Base-by-base conservation (phyloP, 225 moss, liverwort and hornwort genomes). In the Anthoceros angustus region DNA sequence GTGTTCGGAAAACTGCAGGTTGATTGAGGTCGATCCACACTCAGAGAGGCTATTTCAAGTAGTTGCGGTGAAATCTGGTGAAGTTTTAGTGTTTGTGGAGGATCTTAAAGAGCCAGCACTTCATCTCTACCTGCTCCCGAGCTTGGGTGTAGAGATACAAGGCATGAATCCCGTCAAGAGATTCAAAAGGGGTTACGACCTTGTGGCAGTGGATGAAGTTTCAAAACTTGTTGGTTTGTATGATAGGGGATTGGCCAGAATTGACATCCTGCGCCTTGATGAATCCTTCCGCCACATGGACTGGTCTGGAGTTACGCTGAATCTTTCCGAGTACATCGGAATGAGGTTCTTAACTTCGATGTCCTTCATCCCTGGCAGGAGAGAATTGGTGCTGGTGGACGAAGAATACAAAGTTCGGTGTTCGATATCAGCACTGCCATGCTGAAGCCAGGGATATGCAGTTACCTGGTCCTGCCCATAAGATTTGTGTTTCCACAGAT, bases 341-440 rank as follows among this genome's bases (percentile, higher is more conserved):
- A 72, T 66, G n/a, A 25, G 66, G 0, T 38, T 41, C 26, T n/a
- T 84, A 11, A 63, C 39, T 7, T 87, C 84, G 81, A 84, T 87
- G 87, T 55, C 67, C 15, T 84, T 84, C 49, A 77, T 87, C 2
- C 73, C 74, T 0, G 82, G 80, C 9, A 84, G 75, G 70, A 66
- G 40, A 16, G 78, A 82, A 63, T 65, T 87, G 4, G 80, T 84
- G 0, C 65, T 82, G 70, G 65, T 87, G 6, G 82, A 87, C 50
- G 70, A 72, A 5, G 25, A 26, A 6, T 25, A 49, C 23, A 67
- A 68, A 5, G 71, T 70, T 11, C 67, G 77, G 21, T 84, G 39
- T 77, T 80, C 5, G 84, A 87, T 62, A 62, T 87, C 20, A 74
- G 40, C 16, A 62, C 77, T 8, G 68, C 64, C 24, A 74, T 80